phyloP scores from a whole-genome alignment of 129 eudicot species.

The Erigeron canadensis region DNA sequence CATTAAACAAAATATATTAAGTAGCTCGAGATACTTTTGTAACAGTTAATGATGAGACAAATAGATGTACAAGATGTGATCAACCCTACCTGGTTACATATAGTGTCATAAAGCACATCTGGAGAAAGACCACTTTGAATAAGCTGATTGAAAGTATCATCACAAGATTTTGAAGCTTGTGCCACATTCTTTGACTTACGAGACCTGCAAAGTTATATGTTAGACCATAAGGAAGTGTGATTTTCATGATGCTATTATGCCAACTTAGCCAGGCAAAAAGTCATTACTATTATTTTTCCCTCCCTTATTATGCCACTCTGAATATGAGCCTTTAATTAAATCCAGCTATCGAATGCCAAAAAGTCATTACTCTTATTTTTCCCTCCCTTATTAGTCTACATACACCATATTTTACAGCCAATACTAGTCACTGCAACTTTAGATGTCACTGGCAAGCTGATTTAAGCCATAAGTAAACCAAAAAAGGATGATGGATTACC shows the following conservation, averaged over 20 bases:
- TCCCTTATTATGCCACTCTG: background rate
- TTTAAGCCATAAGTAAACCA: conserved; percentile 1
- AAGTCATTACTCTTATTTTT: background rate
- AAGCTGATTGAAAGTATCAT: conserved; percentile 81
- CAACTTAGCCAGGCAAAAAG: background rate
- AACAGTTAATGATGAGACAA: background rate
- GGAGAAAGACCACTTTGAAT: conserved; percentile 83
- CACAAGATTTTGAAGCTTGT: conserved; percentile 85
- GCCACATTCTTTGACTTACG: conserved; percentile 54
- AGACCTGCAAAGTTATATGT: conserved; percentile 47
- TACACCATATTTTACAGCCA: conserved; percentile 13
- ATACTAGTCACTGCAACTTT: conserved; percentile 12
- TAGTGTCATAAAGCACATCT: conserved; percentile 72
- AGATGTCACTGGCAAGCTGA: conserved; percentile 5
- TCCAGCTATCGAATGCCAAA: conserved; percentile 5
- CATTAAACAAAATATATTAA: conserved; percentile 1
- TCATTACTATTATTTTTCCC: background rate
- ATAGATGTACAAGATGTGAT: conserved; percentile 7
- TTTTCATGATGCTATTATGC: background rate
- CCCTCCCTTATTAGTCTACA: conserved; percentile 2
- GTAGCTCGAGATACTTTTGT: background rate
- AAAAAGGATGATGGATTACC: conserved; percentile 42
- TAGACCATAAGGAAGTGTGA: conserved; percentile 1
- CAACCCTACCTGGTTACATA: conserved; percentile 78
- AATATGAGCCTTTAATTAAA: background rate